Evolutionary conservation across 306 rosid genomes (phyloP).

Genomic region (Astragalus glycyphyllos): DNA sequence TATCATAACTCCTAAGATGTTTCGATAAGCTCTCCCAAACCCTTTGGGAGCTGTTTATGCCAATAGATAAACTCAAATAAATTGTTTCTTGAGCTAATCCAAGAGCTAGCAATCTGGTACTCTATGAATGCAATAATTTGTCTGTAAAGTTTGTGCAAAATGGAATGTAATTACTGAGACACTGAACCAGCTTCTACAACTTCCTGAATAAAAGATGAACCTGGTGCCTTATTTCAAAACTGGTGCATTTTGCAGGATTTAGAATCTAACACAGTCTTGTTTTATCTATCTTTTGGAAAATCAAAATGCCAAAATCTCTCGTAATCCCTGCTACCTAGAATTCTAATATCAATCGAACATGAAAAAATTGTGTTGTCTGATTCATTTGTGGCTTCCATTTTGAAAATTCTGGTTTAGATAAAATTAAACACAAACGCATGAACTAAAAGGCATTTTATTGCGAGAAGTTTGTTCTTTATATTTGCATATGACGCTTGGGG

Average conservation of each 20-base stretch:
- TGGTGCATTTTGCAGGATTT: conserved; percentile 33
- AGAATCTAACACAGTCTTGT: background rate
- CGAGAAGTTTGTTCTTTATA: background rate
- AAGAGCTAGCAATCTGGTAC: background rate
- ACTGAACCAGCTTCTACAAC: conserved; percentile 22
- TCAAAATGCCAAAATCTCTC: conserved; percentile 24
- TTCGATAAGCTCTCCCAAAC: too few relatives aligned
- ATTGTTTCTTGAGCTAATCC: background rate
- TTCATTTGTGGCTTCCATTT: conserved; percentile 11
- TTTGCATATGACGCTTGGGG: conserved; percentile 29
- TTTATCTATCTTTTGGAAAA: conserved; percentile 14
- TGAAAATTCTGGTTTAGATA: conserved; percentile 10
- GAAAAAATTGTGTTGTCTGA: background rate
- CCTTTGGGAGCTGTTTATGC: too few relatives aligned
- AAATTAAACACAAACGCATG: conserved; percentile 12
- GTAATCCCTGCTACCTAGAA: background rate
- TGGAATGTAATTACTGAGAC: conserved; percentile 21
- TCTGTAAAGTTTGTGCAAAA: conserved; percentile 15
- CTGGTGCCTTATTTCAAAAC: conserved; percentile 21
- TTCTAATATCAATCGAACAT: conserved; percentile 4
- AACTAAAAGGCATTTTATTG: background rate
- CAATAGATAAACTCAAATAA: too few relatives aligned
- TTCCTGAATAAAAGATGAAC: conserved; percentile 16
- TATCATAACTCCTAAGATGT: too few relatives aligned
- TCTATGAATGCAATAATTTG: background rate